Conservation (phyloP, 805 yeast genomes). For the Schizosaccharomyces octosporus region DNA sequence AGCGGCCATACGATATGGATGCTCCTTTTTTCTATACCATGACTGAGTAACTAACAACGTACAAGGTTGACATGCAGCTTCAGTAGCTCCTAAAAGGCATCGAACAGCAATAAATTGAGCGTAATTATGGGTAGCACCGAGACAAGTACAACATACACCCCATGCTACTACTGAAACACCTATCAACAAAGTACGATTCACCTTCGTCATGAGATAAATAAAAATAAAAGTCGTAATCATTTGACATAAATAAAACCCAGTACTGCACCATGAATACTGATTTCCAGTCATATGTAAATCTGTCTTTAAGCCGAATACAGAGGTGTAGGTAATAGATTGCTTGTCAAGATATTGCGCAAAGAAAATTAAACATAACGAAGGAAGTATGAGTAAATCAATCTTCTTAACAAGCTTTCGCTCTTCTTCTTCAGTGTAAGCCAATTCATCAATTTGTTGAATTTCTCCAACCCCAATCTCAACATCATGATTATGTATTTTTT, state of each 20-base stretch:
- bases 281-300: not conserved
- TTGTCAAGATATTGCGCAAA: not conserved
- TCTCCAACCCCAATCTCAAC: no score
- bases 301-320: not conserved
- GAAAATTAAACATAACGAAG: not conserved
- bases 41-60: no score
- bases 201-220: no score
- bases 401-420: no score
- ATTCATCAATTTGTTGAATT: no score
- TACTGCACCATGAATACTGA: not conserved
- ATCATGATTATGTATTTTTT: no score
- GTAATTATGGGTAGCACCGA: not conserved
- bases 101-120: not conserved
- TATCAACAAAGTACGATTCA: not conserved
- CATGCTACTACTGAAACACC: not conserved
- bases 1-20: not conserved
- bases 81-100: not conserved
- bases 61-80: not conserved
- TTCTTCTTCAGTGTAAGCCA: no score
- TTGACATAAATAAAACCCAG: not conserved
- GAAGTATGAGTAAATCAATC: not conserved
- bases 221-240: not conserved
- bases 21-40: not conserved
- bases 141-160: not conserved
- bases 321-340: not conserved